Base-by-base conservation (phyloP, 2,329 filamentous ascomycete species). In the Cytospora mali region DNA sequence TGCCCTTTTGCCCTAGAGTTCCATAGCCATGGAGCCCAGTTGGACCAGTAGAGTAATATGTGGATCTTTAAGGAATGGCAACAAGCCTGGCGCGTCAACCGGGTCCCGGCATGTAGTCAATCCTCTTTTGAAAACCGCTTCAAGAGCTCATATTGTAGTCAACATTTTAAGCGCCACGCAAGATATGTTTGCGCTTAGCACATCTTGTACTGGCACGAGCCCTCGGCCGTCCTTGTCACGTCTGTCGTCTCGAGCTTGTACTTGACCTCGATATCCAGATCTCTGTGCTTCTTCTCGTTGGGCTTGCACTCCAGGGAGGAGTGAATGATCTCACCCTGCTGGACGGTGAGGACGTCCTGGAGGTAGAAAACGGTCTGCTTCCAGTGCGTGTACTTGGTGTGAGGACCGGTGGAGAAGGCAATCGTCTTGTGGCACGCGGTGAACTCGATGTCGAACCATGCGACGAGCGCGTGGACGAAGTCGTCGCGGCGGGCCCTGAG, bases 311-410 rank as follows among this genome's bases (percentile, higher is more conserved):
- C 83, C 48, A 99, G 80, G 33, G 83, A 81, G 71, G 92, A 91
- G 64, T 81, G 79, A 64, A 99, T 83, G 71, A 86, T 83, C 81
- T 99, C 95, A 62, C 90, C 92, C 73, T 92, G 84, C 77, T 96
- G 89, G 42, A 97, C 93, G 21, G 93, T 98, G 68, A 99, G 81
- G 35, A 97, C 91, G 70, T 99, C 93, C 72, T 91, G 87, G 67
- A 99, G 84, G 80, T 99, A 99, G 81, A 99, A 98, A 66, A 99
- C 95, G 14, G 95, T 99, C 83, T 99, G 95, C 82, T 99, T 99
- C 95, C 95, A 99, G 84, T 99, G 95, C 21, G 95, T 99, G 81
- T 98, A 98, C 81, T 97, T 98, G 71, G 94, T 96, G 80, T 98
- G 95, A 29, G 95, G 95, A 25, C 95, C 95, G 21, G 95, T 99